phyloP scores from a whole-genome alignment of 2,329 filamentous ascomycete species.

The Xylariales sp. region DNA sequence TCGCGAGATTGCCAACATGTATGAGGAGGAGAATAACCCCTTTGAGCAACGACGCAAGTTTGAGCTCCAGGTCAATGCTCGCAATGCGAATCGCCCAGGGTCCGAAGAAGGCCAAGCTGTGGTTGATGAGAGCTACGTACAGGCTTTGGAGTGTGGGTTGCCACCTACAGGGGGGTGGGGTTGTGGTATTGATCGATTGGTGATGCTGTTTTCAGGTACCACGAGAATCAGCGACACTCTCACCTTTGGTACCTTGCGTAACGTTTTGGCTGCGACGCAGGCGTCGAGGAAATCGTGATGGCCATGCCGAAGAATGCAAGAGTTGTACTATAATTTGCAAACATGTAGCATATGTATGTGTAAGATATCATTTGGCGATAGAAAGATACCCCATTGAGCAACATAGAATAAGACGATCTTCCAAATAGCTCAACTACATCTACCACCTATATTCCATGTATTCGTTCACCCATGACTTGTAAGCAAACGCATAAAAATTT shows the following conservation, averaged over 20 bases:
- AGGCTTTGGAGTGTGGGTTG: slow-evolving; percentile 80
- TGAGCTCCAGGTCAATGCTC: slow-evolving; percentile 40
- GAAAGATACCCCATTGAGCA: slow-evolving; percentile 13
- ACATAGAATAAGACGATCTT: not conserved
- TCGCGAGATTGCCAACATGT: slow-evolving; percentile 89
- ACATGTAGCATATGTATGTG: slow-evolving; percentile 1
- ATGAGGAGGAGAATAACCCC: slow-evolving; percentile 96
- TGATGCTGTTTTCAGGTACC: slow-evolving; percentile 83
- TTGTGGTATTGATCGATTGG: slow-evolving; percentile 83
- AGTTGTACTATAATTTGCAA: not conserved
- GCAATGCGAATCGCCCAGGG: slow-evolving; percentile 37
- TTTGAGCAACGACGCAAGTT: slow-evolving; percentile 84
- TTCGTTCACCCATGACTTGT: too few species aligned
- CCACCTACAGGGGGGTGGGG: slow-evolving; percentile 98
- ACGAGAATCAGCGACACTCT: slow-evolving; percentile 81
- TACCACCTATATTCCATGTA: too few species aligned
- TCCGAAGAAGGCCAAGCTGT: slow-evolving; percentile 40
- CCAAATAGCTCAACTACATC: not conserved
- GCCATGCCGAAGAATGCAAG: not conserved
- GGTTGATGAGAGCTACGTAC: slow-evolving; percentile 77
- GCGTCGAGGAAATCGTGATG: not conserved
- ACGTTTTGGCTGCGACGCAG: slow-evolving; percentile 44
- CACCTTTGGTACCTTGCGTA: slow-evolving; percentile 79
- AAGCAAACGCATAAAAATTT: too few species aligned
- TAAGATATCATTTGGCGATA: too few species aligned